Percentiles rank a stretch among this genome's conserved stretches.
These are phyloP conservation scores for Rubia tinctorum DNA, from an alignment of 305 asterid species.

Conservation along the genomic window DNA sequence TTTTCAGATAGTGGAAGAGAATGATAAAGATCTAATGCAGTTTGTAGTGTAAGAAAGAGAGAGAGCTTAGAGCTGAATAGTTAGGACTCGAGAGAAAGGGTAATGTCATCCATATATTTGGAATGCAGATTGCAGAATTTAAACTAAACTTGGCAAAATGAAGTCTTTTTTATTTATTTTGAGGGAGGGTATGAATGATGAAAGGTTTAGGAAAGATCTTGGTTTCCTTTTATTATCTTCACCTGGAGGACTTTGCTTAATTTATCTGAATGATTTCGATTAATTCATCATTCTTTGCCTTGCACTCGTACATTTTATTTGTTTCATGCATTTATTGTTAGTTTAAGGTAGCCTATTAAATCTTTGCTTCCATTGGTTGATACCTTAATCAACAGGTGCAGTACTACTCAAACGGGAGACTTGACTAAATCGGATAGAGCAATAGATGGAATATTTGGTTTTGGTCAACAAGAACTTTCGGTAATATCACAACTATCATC, in stretches of 20 bases:
- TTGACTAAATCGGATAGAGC: slow-evolving; percentile 83
- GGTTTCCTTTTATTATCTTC: not conserved
- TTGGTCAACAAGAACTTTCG: slow-evolving; percentile 76
- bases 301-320: not conserved
- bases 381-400: slow-evolving; percentile 60
- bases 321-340: not conserved
- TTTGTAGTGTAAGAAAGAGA: not conserved
- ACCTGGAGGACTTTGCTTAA: too few species aligned
- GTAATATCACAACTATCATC: slow-evolving; percentile 83
- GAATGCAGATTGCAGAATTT: not conserved
- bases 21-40: not conserved
- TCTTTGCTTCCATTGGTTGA: slow-evolving; percentile 2
- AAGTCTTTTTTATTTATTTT: not conserved
- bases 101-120: not conserved
- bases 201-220: too few species aligned
- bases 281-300: not conserved
- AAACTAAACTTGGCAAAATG: not conserved
- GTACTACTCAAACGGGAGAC: slow-evolving; percentile 76
- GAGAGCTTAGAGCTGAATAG: not conserved
- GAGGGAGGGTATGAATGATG: too few species aligned
- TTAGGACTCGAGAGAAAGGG: not conserved
- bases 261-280: not conserved
- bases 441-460: slow-evolving; percentile 90
- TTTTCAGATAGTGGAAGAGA: not conserved
- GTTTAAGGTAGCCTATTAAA: not conserved